Percentiles rank a stretch among this genome's conserved stretches.
phyloP scores from a whole-genome alignment of 495 filamentous ascomycete species.

The Aspergillus indologenus region DNA sequence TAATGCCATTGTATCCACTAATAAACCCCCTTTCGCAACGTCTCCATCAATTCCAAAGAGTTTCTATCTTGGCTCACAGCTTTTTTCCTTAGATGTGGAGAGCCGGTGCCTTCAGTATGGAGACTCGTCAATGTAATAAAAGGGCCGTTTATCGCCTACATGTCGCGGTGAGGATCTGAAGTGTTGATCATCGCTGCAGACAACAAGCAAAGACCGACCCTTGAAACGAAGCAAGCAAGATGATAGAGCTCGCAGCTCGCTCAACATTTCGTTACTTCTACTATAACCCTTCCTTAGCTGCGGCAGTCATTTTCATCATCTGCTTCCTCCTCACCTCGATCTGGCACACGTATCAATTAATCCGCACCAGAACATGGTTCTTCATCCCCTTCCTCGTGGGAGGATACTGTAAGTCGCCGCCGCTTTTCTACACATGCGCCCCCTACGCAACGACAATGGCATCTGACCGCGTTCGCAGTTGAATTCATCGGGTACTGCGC shows the following conservation, averaged over 20 bases:
- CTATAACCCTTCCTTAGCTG: conserved; percentile 40
- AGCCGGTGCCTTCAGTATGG: not conserved
- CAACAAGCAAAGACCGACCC: not conserved
- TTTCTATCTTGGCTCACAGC: not conserved
- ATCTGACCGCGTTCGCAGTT: conserved; percentile 30
- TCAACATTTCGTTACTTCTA: conserved; percentile 6
- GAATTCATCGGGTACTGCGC: conserved; percentile 54
- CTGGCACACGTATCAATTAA: conserved; percentile 46
- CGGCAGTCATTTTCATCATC: conserved; percentile 46
- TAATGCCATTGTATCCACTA: not conserved
- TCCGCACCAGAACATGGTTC: conserved; percentile 54
- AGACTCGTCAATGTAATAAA: not conserved
- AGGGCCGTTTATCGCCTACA: not conserved
- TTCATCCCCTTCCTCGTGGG: conserved; percentile 59
- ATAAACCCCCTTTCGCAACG: not conserved
- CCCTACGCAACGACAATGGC: too few species aligned
- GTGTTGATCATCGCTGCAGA: not conserved
- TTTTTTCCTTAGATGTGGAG: not conserved
- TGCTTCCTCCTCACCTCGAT: conserved; percentile 45
- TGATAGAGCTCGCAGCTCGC: not conserved
- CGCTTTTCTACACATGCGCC: not conserved
- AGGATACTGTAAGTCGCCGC: conserved; percentile 41
- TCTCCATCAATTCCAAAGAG: not conserved
- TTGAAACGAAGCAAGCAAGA: not conserved
- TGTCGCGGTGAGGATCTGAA: not conserved